These are phyloP conservation scores for Boletus reticuloceps DNA, from an alignment of 768 basidiomycete genomes.

Conservation along the genomic window DNA sequence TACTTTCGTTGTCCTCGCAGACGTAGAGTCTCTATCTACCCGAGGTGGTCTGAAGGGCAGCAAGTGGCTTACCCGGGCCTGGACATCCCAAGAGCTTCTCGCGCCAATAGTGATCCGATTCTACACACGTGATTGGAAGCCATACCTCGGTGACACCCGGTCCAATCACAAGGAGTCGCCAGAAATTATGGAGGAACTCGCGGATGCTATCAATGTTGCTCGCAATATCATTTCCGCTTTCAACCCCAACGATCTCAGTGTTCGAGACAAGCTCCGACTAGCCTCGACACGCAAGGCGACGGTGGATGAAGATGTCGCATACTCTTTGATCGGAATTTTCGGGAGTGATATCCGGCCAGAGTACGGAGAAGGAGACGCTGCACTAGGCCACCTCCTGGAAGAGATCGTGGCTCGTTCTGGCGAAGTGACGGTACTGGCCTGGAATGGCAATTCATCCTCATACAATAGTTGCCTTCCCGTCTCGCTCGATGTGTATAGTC, in stretches of 20 bases:
- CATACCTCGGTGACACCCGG: constrained; percentile 2
- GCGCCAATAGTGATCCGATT: constrained; percentile 5
- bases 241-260: constrained; percentile 1
- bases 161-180: constrained; percentile 9
- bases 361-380: constrained; percentile 4
- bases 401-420: constrained; percentile 4
- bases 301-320: constrained; percentile 4
- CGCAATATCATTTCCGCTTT: background rate
- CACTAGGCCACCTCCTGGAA: constrained; percentile 3
- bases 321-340: background rate
- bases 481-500: background rate
- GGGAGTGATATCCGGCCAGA: constrained; percentile 1
- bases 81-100: constrained; percentile 18
- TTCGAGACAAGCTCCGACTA: constrained; percentile 8
- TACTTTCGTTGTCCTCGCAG: background rate
- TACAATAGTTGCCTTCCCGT: constrained; percentile 9
- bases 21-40: background rate
- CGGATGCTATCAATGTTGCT: constrained; percentile 3
- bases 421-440: constrained; percentile 1
- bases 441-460: background rate
- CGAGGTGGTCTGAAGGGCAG: constrained; percentile 8
- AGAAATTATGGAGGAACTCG: constrained; percentile 8
- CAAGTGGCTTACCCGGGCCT: too few species aligned
- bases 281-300: constrained; percentile 3
- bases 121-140: constrained; percentile 8